Base-by-base conservation (phyloP, 129 eudicot genomes). In the Lactuca saligna region DNA sequence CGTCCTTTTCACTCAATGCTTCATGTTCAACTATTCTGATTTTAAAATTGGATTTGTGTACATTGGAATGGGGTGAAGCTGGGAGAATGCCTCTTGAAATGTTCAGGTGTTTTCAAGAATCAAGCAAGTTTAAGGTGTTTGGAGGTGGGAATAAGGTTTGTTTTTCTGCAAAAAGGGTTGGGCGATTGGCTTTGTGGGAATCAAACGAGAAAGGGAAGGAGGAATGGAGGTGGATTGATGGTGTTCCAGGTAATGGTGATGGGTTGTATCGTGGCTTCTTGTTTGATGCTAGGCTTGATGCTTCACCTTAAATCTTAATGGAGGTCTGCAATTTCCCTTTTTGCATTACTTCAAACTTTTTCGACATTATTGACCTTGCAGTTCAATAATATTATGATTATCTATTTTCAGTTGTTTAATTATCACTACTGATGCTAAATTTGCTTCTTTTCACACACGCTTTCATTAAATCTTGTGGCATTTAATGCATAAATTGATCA, bases 81-180 rank as follows among this genome's bases (percentile, higher is more conserved):
- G 97, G 97, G 42, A 35, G 97, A 42, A 93, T 93, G 99, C 99
- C 99, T 0, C 17, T 69, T 11, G 92, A 87, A 3, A 93, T 93
- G 90, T 93, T 82, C 12, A 65, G 83, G 41, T 87, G 81, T 66
- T 93, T 89, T 39, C 84, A 77, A 42, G 95, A 93, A 61, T 84
- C 91, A 8, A 85, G 95, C 51, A 93, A 93, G 87, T 93, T 89
- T 69, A 93, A 93, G 88, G 99, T 89, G 65, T 89, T 93, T 78
- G 99, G 99, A 42, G 95, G 95, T 3, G 97, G 99, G 38, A 78
- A 80, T 64, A 78, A 86, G 82, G 84, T 93, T 46, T 89, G 99
- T 62, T 93, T 93, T 66, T 86, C 97, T 7, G 99, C 92, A 0
- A 93, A 89, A 62, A 78, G 92, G 77, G 71, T 87, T 9, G 96